Conservation (phyloP, 805 yeast species). For the Pichia manshurica region DNA sequence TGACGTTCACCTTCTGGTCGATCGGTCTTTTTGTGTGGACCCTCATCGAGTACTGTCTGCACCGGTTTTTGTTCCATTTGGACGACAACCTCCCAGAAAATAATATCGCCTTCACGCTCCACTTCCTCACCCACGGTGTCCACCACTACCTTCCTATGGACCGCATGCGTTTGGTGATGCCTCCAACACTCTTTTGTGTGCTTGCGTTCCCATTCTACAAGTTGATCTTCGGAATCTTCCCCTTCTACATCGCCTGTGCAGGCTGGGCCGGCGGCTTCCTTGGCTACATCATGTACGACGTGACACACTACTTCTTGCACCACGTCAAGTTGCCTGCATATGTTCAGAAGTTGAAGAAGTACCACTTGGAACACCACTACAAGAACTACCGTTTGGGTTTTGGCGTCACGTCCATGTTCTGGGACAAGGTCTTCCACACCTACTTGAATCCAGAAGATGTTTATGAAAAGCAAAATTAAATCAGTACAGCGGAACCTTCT, state of each 20-base stretch:
- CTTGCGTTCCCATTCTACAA: conserved; percentile 77
- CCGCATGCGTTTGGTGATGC: conserved; percentile 85
- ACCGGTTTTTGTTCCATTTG: conserved; percentile 89
- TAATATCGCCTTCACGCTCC: conserved; percentile 67
- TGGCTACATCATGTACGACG: conserved; percentile 89
- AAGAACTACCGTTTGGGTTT: conserved; percentile 95
- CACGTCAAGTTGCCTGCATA: conserved; percentile 76
- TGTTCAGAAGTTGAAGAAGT: conserved; percentile 74
- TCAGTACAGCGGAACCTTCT: too few species aligned
- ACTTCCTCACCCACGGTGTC: conserved; percentile 89
- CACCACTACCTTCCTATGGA: conserved; percentile 99
- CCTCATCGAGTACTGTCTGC: conserved; percentile 78
- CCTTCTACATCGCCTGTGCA: conserved; percentile 79
- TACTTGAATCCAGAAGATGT: conserved; percentile 48
- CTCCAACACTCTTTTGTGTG: conserved; percentile 76
- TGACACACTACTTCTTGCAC: conserved; percentile 91
- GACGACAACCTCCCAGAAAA: conserved; percentile 83
- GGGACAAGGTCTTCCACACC: conserved; percentile 92
- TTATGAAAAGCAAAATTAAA: conserved; percentile 35
- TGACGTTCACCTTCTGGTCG: conserved; percentile 54
- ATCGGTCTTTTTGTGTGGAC: conserved; percentile 94
- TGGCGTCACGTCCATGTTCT: conserved; percentile 89
- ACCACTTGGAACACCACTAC: conserved; percentile 96
- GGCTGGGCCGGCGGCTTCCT: conserved; percentile 94
- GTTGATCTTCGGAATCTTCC: conserved; percentile 69